phyloP scores from a whole-genome alignment of 805 yeast genomes.

The Sungouiella thailandica region DNA sequence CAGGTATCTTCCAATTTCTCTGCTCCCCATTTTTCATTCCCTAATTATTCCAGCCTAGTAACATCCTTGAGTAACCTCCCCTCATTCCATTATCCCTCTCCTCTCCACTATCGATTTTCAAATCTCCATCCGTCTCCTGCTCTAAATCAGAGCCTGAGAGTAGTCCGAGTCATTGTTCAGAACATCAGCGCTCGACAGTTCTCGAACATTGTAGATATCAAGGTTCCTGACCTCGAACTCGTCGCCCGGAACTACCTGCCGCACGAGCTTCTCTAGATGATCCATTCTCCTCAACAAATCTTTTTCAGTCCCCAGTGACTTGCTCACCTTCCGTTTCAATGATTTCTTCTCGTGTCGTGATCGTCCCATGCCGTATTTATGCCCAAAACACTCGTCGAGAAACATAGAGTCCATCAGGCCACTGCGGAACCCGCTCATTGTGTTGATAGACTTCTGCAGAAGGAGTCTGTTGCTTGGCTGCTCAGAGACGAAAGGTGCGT shows the following conservation, averaged over 20 bases:
- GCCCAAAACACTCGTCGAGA: slow-evolving; percentile 29
- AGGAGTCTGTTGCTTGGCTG: slow-evolving; percentile 5
- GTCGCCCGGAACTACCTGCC: neutral
- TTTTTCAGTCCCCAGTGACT: neutral
- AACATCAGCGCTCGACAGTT: too few relatives aligned
- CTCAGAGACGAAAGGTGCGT: slow-evolving; percentile 1
- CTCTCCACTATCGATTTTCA: too few relatives aligned
- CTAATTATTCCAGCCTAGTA: too few relatives aligned
- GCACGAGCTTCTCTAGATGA: neutral
- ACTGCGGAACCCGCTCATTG: slow-evolving; percentile 30
- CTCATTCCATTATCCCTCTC: too few relatives aligned
- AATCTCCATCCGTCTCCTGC: too few relatives aligned
- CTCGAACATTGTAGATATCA: neutral
- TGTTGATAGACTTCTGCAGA: slow-evolving; percentile 29
- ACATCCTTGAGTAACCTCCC: too few relatives aligned
- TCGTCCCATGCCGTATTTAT: slow-evolving; percentile 19
- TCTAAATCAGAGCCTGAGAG: too few relatives aligned
- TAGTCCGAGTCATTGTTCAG: too few relatives aligned
- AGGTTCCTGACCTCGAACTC: neutral
- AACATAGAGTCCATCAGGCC: slow-evolving; percentile 37
- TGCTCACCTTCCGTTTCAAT: neutral
- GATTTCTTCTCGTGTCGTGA: neutral
- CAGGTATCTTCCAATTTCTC: too few relatives aligned
- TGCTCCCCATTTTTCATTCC: too few relatives aligned
- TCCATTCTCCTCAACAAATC: neutral